Evolutionary conservation across 139 green algal genomes (phyloP), one percentile per base, ranked within the genome.

Genomic region (Dunaliella primolecta): DNA sequence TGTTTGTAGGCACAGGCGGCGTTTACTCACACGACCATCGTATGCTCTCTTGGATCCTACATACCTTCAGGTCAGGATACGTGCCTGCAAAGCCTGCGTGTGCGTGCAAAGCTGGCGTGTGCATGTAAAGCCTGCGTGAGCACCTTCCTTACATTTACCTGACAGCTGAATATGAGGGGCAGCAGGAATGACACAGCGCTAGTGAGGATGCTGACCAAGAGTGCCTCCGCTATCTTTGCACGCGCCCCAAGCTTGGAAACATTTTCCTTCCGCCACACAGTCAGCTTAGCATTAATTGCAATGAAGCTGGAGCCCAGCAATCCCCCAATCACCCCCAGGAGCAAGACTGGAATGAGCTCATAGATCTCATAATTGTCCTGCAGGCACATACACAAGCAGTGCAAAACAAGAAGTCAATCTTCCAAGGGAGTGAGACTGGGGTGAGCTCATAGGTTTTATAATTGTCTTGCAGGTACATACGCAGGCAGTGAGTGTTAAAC

Each of bases 241-340:
- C 71, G 27, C 29, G 71, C 71, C 7, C 27, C 71, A 32, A 32
- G 11, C 21, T 36, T 80, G n/a, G 30, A 2, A 2, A 80, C 75
- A n/a, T 77, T 7, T 21, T 32, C 29, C 2, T 31, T 77, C 1
- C 94, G 88, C 91, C 89, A 95, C 1, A 38, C 55, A 0, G 80
- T 84, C 71, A 97, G 82, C 27, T 87, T 82, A 27, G 83, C 78
- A 33, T 94, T 96, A 2, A 96, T 83, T 32, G 85, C 78, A 75
- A 95, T 96, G 88, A 97, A 97, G 74, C 83, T 78, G 33, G 83
- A 87, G n/a, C 92, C 94, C 25, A 96, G 83, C 35, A 97, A 81
- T 0, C 94, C 94, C 24, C 94, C 94, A 2, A 96, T 79, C 38
- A 97, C 90, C 2, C 94, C 94, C 34, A 97, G 86, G 80, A 96